Evolutionary conservation across 208 protist genomes (phyloP).

Genomic region (Porcisia deanei): DNA sequence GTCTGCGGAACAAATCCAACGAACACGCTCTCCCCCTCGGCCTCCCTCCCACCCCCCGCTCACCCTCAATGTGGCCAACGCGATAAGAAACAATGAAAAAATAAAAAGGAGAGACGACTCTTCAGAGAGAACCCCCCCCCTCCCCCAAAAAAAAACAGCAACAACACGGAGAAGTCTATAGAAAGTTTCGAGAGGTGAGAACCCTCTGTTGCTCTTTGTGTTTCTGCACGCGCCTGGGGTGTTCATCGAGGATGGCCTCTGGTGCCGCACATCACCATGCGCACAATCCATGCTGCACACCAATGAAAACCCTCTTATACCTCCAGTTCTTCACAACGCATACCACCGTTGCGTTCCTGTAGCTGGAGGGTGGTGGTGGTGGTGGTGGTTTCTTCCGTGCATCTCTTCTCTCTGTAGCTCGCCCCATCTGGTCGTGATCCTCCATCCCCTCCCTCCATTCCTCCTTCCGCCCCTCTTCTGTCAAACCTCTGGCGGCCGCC

Average conservation of each 20-base stretch:
- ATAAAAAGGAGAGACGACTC: not conserved
- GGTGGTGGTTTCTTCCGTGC: not conserved
- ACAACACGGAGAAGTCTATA: too few species aligned
- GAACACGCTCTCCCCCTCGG: not conserved
- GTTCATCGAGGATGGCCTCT: not conserved
- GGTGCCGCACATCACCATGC: not conserved
- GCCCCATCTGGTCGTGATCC: not conserved
- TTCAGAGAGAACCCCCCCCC: not conserved
- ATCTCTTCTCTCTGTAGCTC: not conserved
- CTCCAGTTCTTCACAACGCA: not conserved
- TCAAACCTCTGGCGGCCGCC: too few species aligned
- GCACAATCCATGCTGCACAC: not conserved
- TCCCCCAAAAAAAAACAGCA: too few species aligned
- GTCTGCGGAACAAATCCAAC: not conserved
- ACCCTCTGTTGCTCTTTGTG: not conserved
- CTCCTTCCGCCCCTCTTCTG: not conserved
- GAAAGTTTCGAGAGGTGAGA: too few species aligned
- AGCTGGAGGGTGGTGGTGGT: not conserved
- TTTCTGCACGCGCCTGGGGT: not conserved
- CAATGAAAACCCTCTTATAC: not conserved
- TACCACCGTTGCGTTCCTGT: not conserved
- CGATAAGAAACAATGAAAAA: not conserved
- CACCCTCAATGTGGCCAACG: not conserved
- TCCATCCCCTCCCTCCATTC: not conserved
- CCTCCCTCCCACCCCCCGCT: not conserved